phyloP scores from a whole-genome alignment of 2,329 filamentous ascomycete species.

The Zymoseptoria tritici region DNA sequence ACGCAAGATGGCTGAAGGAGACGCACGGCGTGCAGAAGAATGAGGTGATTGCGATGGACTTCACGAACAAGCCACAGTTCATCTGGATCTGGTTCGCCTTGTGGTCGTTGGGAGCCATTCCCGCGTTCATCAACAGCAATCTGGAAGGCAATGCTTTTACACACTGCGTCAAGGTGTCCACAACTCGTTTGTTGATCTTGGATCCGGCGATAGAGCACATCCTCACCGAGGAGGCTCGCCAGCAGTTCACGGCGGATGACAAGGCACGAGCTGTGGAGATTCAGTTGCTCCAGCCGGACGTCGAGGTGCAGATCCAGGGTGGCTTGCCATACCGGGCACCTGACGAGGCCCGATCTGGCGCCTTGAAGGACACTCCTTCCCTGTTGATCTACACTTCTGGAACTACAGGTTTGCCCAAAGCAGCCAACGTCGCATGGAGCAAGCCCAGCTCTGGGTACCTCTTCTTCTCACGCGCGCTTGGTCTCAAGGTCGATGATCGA shows the following conservation, averaged over 20 bases:
- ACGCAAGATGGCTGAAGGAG: constrained; percentile 67
- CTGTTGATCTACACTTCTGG: constrained; percentile 53
- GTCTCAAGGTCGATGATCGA: constrained; percentile 64
- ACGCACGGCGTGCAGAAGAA: constrained; percentile 56
- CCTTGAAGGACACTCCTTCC: constrained; percentile 41
- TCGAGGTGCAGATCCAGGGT: constrained; percentile 39
- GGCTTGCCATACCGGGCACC: constrained; percentile 24
- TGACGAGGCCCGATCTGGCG: constrained; percentile 25
- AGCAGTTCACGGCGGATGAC: constrained; percentile 38
- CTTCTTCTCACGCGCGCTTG: constrained; percentile 38
- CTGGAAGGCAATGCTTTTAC: constrained; percentile 61
- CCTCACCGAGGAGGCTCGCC: constrained; percentile 47
- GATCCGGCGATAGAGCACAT: constrained; percentile 54
- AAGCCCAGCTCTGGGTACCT: constrained; percentile 21
- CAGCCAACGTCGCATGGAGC: constrained; percentile 30
- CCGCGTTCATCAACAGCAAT: constrained; percentile 86
- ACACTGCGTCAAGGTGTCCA: constrained; percentile 66
- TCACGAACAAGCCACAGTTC: constrained; percentile 73
- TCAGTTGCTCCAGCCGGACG: constrained; percentile 56
- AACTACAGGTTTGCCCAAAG: constrained; percentile 75
- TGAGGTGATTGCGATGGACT: constrained; percentile 74
- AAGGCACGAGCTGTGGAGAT: constrained; percentile 46
- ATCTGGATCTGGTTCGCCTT: constrained; percentile 68
- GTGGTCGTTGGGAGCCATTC: constrained; percentile 75
- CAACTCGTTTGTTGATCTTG: constrained; percentile 59